These are phyloP conservation scores for Pseudognaphalium luteoalbum DNA, from an alignment of 129 eudicot species.

Conservation along the genomic window DNA sequence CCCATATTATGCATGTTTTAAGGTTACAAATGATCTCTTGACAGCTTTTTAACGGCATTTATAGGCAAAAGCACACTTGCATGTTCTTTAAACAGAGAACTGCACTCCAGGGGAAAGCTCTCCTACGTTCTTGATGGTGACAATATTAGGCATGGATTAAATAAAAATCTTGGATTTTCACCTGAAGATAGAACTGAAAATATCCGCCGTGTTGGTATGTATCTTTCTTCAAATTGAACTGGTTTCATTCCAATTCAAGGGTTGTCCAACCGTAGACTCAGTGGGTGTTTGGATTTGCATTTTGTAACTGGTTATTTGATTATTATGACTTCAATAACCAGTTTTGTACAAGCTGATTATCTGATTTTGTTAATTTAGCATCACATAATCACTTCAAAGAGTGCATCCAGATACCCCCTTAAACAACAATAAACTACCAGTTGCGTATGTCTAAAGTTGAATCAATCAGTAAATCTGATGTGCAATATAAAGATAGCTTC, in stretches of 20 bases:
- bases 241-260: background rate
- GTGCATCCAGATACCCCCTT: background rate
- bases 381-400: background rate
- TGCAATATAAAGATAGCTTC: conserved; percentile 8
- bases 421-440: background rate
- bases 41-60: background rate
- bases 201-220: conserved; percentile 95
- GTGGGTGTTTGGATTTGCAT: background rate
- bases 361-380: background rate
- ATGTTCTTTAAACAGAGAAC: conserved; percentile 77
- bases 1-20: conserved; percentile 11
- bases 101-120: conserved; percentile 81
- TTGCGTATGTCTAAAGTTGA: background rate
- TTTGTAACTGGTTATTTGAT: background rate
- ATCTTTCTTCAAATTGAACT: background rate
- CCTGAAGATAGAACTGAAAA: conserved; percentile 93
- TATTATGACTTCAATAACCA: background rate
- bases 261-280: background rate
- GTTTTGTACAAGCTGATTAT: background rate
- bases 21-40: conserved; percentile 5
- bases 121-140: conserved; percentile 99
- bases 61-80: conserved; percentile 98
- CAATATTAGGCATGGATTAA: conserved; percentile 92
- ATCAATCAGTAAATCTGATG: background rate
- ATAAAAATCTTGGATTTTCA: conserved; percentile 87